Conservation (phyloP, 2,329 filamentous ascomycete species). For the Colletotrichum chlorophyti region DNA sequence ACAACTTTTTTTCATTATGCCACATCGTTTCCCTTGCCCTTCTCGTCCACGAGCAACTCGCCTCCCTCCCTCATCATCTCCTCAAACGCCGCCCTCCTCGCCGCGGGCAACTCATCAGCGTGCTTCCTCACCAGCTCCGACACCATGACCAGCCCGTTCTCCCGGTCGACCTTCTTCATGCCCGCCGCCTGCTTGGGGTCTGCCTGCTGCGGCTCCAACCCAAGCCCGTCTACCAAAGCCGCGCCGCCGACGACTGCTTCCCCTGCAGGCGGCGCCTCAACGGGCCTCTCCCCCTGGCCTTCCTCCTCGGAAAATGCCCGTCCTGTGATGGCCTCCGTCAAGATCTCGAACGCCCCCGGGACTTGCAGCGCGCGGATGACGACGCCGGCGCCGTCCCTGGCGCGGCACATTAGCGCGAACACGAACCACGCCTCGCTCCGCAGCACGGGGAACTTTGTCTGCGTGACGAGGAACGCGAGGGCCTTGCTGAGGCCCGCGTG, state of each 20-base stretch:
- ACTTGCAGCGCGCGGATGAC: constrained; percentile 51
- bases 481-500: constrained; percentile 49
- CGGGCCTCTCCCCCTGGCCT: background rate
- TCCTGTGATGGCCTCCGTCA: constrained; percentile 58
- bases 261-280: background rate
- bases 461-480: constrained; percentile 60
- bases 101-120: constrained; percentile 46
- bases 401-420: constrained; percentile 65
- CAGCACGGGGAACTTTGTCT: constrained; percentile 64
- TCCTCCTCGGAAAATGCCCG: constrained; percentile 36
- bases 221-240: constrained; percentile 41
- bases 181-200: constrained; percentile 50
- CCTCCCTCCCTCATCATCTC: constrained; percentile 58
- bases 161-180: constrained; percentile 60
- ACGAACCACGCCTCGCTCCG: constrained; percentile 69
- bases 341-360: constrained; percentile 46
- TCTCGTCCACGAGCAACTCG: constrained; percentile 45
- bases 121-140: constrained; percentile 59
- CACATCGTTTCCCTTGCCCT: constrained; percentile 29
- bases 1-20: background rate
- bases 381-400: constrained; percentile 53
- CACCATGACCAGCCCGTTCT: constrained; percentile 67
- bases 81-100: constrained; percentile 50
- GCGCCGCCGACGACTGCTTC: background rate
- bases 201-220: constrained; percentile 54